Evolutionary conservation across 257 asterid species (phyloP), one percentile per base, ranked within the genome.

Genomic region (Orobanche coerulescens): DNA sequence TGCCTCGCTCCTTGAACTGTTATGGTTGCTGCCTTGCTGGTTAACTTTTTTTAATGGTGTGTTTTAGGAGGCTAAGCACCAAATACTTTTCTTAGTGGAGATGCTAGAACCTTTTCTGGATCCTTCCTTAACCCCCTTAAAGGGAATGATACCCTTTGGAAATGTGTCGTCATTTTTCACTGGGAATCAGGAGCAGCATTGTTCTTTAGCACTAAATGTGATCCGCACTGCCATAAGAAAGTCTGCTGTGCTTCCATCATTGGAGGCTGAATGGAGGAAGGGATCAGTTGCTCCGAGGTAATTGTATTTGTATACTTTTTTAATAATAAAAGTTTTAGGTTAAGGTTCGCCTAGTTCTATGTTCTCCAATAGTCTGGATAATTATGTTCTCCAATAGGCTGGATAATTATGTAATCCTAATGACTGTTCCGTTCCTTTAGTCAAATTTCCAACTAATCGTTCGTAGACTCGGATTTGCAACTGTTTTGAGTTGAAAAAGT

Each of bases 231-330:
- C 98, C 37, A 72, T 83, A 43, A 79, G 73, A 67, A 93, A 83
- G 83, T 69, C 87, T 69, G 70, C 75, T 30, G 88, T 84, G 66
- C 98, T 93, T 79, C 89, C 94, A 11, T 78, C 95, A 6, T 56
- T 93, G 76, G 98, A 93, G 86, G 79, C 95, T 76, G 95, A 88
- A 68, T 93, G 98, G 98, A 78, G 85, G 71, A 80, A 77, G 23
- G 95, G 95, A 39, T 86, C 92, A 30, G 95, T 88, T 76, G 82
- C 95, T 77, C 96, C 98, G 48, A 93, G 98, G 94, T 93, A 86
- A 73, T 75, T 50, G 6, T 61, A 4, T 30, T 30, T 30, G 6
- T 40, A 0, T 48, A 61, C 6, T 66, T 51, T 52, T 31, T 20
- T 20, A 6, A 22, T 19, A 59, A 58, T 44, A 34, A 11, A 55